These are phyloP conservation scores for Mycocentrospora acerina DNA, from an alignment of 2,329 filamentous ascomycete genomes.

Conservation along the genomic window DNA sequence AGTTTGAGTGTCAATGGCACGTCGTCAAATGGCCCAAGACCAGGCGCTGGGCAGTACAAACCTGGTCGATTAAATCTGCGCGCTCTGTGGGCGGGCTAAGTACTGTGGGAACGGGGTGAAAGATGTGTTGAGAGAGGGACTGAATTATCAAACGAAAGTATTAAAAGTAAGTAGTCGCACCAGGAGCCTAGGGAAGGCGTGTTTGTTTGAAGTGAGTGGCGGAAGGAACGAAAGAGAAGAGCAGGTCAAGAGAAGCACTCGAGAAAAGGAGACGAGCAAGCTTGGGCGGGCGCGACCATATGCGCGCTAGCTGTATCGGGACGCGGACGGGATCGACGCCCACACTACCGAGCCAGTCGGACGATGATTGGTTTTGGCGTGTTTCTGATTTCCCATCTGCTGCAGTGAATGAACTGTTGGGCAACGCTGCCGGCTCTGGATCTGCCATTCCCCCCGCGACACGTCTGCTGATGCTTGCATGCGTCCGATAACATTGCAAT, in stretches of 20 bases:
- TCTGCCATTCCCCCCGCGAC: too few species aligned
- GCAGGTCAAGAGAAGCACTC: constrained; percentile 7
- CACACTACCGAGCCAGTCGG: neutral
- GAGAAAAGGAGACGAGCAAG: constrained; percentile 14
- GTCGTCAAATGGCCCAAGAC: too few species aligned
- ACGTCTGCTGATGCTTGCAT: too few species aligned
- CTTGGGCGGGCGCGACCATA: constrained; percentile 12
- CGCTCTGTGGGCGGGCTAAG: constrained; percentile 26
- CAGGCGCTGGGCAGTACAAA: constrained; percentile 20
- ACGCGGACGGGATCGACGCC: too few species aligned
- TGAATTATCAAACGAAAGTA: constrained; percentile 40
- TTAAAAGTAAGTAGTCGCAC: constrained; percentile 31
- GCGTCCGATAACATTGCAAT: too few species aligned
- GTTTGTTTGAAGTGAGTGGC: constrained; percentile 24
- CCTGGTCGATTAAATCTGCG: constrained; percentile 42
- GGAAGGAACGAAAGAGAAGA: constrained; percentile 20
- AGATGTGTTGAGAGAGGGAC: constrained; percentile 42
- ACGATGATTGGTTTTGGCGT: neutral
- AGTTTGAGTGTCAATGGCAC: constrained; percentile 5
- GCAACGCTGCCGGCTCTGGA: too few species aligned
- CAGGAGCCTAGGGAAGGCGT: constrained; percentile 23
- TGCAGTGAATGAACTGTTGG: too few species aligned
- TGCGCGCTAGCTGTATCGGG: constrained; percentile 7
- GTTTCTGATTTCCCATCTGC: too few species aligned
- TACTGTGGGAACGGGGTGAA: constrained; percentile 30